Evolutionary conservation across 495 filamentous ascomycete species (phyloP), one percentile per base, ranked within the genome.

Genomic region (Tuber indicum): DNA sequence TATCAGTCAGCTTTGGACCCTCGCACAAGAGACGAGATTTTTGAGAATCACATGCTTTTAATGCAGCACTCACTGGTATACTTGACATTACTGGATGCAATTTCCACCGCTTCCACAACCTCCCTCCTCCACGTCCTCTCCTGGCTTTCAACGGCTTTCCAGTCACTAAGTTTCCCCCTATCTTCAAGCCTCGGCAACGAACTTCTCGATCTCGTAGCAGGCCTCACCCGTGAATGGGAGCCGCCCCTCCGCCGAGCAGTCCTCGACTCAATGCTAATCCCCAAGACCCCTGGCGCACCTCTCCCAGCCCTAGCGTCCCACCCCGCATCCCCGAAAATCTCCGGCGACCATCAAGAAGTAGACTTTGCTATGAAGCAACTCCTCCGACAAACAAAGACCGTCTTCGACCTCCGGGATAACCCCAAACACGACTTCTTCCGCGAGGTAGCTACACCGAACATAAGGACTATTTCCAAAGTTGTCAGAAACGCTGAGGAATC

Each of bases 311-410:
- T 81, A n/a, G 75, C 79, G 0, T 72, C 79, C 10, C 79, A 81
- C 36, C 78, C 79, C 1, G 79, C 79, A 32, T 75, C 79, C 19
- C 74, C 79, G n/a, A 80, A 81, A n/a, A 71, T 77, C 5, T 7
- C n/a, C 1, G 79, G 79, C 2, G 75, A 74, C 9, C 81, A 75
- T 43, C 79, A 81, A 36, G 79, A 81, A 42, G 75, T 74, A 4
- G 79, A 81, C 58, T 81, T 81, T 32, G 78, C 79, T 26, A 81
- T 81, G 79, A 81, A 81, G 72, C 79, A 81, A 46, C 49, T 81
- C 32, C 58, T 81, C 9, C 72, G 79, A 1, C 79, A 81, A 75
- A 81, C 79, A 17, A 81, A 81, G 36, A 81, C 78, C 2, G 78
- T 81, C 3, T 81, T 81, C 46, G 79, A 81, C 32, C 43, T 81